Evolutionary conservation across 169 alveolate genomes (phyloP), one percentile per base, ranked within the genome.

Genomic region (Cryptosporidium viatorum): DNA sequence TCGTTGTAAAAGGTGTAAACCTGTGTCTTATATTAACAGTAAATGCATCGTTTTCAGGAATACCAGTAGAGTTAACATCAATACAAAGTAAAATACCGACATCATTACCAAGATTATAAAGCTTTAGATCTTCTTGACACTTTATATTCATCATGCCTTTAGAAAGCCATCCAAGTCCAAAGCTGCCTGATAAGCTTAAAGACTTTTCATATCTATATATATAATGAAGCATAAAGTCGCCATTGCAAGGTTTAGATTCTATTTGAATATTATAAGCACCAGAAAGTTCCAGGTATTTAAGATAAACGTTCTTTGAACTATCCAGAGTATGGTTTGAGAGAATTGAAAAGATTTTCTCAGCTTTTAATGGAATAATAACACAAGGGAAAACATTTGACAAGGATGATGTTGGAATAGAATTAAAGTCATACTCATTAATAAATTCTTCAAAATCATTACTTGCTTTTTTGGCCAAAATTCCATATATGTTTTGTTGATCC

Each of bases 21-120:
- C 89, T 26, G 62, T 80, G 89, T 62, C 89, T 80, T 1, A 80
- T 60, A 65, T 62, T 80, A 7, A 80, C 75, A 14, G 73, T 80
- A 31, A 80, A 80, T 0, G 89, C 89, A 48, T 80, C 89, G 62
- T 62, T 80, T 43, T 80, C 89, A 18, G 89, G 89, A n/a, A 80
- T 80, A 18, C 89, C 89, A 14, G 80, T 80, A 7, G 89, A 80
- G 51, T 59, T 80, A 14, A 80, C 37, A 33, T 80, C 89, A 21
- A 80, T 62, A 48, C 89, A 80, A 16, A 80, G 48, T 21, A 80
- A 29, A 21, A 80, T 48, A 18, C 89, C 89, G 21, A 80, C 48
- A 14, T 80, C 75, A 37, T 29, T 67, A 16, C 89, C 89, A 18
- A 80, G 70, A 29, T 80, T 60, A 29, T 80, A 80, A 31, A 80